Evolutionary conservation across 441 rosid genomes (phyloP).

Genomic region (Aquilaria agallochum): DNA sequence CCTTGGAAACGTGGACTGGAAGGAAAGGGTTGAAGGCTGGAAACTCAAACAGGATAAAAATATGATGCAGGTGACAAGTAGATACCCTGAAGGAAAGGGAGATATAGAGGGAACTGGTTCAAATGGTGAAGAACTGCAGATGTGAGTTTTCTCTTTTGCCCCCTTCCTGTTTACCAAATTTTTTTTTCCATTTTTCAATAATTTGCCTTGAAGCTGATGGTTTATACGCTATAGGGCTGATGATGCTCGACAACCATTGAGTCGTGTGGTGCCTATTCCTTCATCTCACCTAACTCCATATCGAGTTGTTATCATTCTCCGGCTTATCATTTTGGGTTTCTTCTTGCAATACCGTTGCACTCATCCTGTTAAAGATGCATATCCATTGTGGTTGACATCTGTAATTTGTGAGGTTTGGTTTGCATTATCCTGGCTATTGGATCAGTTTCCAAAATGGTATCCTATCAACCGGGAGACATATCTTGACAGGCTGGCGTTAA

Average conservation of each 20-base stretch:
- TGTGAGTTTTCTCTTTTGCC: constrained; percentile 43
- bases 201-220: constrained; percentile 11
- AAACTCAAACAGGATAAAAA: constrained; percentile 92
- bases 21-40: constrained; percentile 98
- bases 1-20: constrained; percentile 95
- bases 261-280: constrained; percentile 79
- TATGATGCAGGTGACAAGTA: constrained; percentile 64
- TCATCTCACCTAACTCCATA: constrained; percentile 90
- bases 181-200: background rate
- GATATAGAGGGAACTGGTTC: constrained; percentile 95
- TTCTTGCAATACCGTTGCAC: constrained; percentile 95
- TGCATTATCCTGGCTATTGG: constrained; percentile 98
- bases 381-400: constrained; percentile 90
- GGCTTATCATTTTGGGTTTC: constrained; percentile 94
- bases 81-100: constrained; percentile 84
- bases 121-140: constrained; percentile 91
- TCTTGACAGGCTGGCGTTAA: constrained; percentile 87
- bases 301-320: constrained; percentile 88
- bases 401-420: constrained; percentile 99
- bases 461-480: constrained; percentile 97
- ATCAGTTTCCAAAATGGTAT: constrained; percentile 97
- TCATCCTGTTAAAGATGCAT: constrained; percentile 93
- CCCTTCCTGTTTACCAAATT: constrained; percentile 1
- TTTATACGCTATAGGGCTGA: constrained; percentile 65
- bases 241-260: constrained; percentile 91